Base-by-base conservation (phyloP, 106 monocot species). In the Allium fistulosum region DNA sequence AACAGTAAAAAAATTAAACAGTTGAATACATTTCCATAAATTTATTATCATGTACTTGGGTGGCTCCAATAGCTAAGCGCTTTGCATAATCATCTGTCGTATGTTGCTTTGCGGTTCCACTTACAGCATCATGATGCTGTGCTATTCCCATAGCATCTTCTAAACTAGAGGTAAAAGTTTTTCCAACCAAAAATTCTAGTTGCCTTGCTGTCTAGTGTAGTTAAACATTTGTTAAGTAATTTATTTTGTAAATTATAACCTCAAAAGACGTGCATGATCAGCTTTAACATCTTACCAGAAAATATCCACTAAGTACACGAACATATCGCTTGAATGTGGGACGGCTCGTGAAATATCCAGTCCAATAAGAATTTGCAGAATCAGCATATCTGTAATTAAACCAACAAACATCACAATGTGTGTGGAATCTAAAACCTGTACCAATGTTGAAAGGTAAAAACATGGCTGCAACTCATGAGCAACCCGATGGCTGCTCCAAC, bases 41-140 rank as follows among this genome's bases (percentile, higher is more conserved):
- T 37, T 37, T 37, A 37, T 37, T 37, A 37, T 37, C 37, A 37
- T 37, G 37, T 71, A 91, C 90, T 83, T 87, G 26, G 27, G 81
- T 79, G 48, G 83, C 79, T 69, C 90, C 90, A 76, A 37, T 63
- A 8, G 83, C 72, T 62, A 91, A 83, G 57, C 90, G 90, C 72
- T 91, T 91, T 57, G 81, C 67, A 74, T 91, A 91, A 51, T 91
- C 90, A 84, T 91, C 61, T 71, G 83, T 87, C 15, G 79, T 79
- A 69, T 91, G 90, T 27, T 86, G 83, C 63, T 79, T 79, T 77
- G 83, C 83, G 6, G 90, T 91, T 17, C 90, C 90, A 79, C 70
- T 62, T 9, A 91, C 76, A 69, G 79, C 90, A 81, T 91, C 90
- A 74, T 91, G 90, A 84, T 91, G 90, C 26, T 91, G 86, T 47